These are phyloP conservation scores for Diaporthe ilicicola DNA, from an alignment of 2,329 filamentous ascomycete genomes.

Conservation along the genomic window DNA sequence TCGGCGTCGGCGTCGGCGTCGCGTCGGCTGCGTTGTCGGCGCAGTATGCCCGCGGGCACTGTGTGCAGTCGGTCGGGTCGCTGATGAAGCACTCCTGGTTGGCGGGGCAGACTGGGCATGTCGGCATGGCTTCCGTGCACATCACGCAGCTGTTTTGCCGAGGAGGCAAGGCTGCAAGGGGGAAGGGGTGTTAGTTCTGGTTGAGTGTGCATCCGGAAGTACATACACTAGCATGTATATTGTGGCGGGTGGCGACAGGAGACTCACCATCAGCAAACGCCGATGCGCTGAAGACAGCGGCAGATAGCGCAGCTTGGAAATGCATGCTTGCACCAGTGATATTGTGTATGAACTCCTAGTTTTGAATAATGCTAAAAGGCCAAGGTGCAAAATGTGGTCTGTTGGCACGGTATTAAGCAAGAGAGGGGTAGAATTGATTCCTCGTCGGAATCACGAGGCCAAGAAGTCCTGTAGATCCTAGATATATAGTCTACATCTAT, in stretches of 20 bases:
- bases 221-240: background rate
- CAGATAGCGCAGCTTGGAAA: conserved; percentile 10
- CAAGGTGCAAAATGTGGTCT: background rate
- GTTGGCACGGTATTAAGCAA: background rate
- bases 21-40: background rate
- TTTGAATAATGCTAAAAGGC: background rate
- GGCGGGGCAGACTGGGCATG: conserved; percentile 2
- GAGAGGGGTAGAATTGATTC: background rate
- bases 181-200: background rate
- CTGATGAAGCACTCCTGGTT: background rate
- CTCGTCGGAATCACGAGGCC: conserved; percentile 4
- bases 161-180: background rate
- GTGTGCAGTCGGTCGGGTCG: conserved; percentile 1
- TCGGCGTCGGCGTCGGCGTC: background rate
- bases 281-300: conserved; percentile 4
- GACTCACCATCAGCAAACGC: background rate
- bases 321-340: background rate
- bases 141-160: conserved; percentile 13
- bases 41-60: conserved; percentile 6
- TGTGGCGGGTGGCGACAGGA: background rate
- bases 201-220: no score
- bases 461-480: conserved; percentile 11
- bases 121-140: background rate
- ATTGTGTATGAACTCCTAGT: background rate
- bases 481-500: background rate